phyloP scores from a whole-genome alignment of 352 stramenopile species.

The Phytophthora pistaciae region DNA sequence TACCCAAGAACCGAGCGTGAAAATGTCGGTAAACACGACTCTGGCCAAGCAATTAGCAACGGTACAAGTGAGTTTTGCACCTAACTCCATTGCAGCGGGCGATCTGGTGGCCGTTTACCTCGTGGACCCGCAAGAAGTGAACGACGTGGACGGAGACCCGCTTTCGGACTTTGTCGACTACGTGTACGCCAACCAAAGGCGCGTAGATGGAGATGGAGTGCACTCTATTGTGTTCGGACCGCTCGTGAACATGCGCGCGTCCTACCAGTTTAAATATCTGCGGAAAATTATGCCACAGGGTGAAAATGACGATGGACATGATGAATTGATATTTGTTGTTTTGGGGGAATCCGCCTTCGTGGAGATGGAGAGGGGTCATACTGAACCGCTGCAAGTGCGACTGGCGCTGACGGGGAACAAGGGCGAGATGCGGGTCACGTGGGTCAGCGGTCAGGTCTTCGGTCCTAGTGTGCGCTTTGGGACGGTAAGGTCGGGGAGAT shows the following conservation, averaged over 20 bases:
- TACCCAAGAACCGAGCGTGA: slow-evolving; percentile 16
- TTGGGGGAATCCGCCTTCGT: slow-evolving; percentile 46
- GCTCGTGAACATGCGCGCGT: slow-evolving; percentile 35
- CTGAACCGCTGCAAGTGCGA: slow-evolving; percentile 47
- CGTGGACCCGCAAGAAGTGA: slow-evolving; percentile 27
- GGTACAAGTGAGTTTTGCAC: slow-evolving; percentile 28
- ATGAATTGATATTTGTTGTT: slow-evolving; percentile 14
- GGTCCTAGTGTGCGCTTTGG: slow-evolving; percentile 45
- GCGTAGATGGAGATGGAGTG: background rate
- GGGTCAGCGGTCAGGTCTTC: slow-evolving; percentile 47
- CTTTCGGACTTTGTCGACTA: slow-evolving; percentile 38
- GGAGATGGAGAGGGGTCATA: slow-evolving; percentile 38
- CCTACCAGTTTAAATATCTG: slow-evolving; percentile 37
- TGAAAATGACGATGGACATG: slow-evolving; percentile 2
- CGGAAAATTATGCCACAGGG: slow-evolving; percentile 20
- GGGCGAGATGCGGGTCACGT: slow-evolving; percentile 53
- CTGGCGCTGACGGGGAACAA: slow-evolving; percentile 36
- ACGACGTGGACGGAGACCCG: slow-evolving; percentile 16
- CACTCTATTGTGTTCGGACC: slow-evolving; percentile 27
- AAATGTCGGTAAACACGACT: slow-evolving; percentile 34
- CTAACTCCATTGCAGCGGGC: slow-evolving; percentile 10
- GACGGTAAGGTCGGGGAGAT: slow-evolving; percentile 8
- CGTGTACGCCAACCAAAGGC: slow-evolving; percentile 27
- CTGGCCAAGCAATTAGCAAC: slow-evolving; percentile 15
- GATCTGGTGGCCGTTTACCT: slow-evolving; percentile 36